Percentiles rank a stretch among this genome's conserved stretches.
Conservation (phyloP, 495 filamentous ascomycete genomes). For the Podospora tetraspora region DNA sequence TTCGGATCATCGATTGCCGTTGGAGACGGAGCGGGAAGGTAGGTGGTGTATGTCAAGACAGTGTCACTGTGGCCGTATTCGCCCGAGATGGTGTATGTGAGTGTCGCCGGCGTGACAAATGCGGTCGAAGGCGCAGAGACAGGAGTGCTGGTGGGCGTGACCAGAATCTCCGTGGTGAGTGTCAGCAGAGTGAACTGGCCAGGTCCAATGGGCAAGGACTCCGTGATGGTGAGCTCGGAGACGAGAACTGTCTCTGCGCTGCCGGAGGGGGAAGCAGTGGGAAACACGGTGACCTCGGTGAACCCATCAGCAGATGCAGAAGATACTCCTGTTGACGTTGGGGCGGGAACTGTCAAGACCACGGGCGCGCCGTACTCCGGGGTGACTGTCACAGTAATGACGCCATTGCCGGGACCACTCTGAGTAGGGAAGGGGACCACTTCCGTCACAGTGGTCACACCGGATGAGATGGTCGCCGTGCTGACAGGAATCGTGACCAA, state of each 20-base stretch:
- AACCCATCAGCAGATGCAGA: background rate
- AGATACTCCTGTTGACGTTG: background rate
- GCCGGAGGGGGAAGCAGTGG: background rate
- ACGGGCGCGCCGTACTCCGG: background rate
- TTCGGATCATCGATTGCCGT: background rate
- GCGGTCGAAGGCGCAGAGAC: background rate
- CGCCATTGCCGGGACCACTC: background rate
- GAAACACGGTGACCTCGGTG: background rate
- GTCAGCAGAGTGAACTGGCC: conserved; percentile 17
- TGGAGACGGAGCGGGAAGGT: conserved; percentile 7
- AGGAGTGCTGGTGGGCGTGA: conserved; percentile 4
- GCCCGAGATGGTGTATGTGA: conserved; percentile 21
- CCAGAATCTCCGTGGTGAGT: conserved; percentile 19
- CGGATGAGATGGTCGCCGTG: background rate
- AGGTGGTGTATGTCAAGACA: conserved; percentile 18
- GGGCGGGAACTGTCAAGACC: conserved; percentile 1
- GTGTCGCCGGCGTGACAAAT: conserved; percentile 12
- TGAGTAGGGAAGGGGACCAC: background rate
- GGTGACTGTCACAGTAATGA: background rate
- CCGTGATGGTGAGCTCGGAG: conserved; percentile 21
- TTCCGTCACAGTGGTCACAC: background rate
- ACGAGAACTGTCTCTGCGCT: conserved; percentile 12
- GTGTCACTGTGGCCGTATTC: conserved; percentile 15
- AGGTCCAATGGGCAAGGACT: conserved; percentile 22
- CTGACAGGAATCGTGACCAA: conserved; percentile 5